A percentile compares a stretch with the other conserved stretches of the same genome.
phyloP scores from a whole-genome alignment of 495 filamentous ascomycete species.

The Chaetomium tenue region DNA sequence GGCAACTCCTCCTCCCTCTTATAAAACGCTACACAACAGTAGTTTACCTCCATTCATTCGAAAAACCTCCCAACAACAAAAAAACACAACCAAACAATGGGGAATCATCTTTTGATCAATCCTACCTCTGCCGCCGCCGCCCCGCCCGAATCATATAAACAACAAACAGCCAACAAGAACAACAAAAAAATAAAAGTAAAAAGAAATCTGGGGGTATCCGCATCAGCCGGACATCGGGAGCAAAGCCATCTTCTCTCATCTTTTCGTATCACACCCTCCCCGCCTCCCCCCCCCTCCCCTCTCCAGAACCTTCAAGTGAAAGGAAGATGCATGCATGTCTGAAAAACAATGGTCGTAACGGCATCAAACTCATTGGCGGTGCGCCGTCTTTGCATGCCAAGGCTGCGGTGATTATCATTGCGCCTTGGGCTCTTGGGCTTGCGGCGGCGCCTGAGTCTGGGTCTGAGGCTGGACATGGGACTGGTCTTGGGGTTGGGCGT shows the following conservation, averaged over 20 bases:
- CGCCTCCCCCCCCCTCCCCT: background rate
- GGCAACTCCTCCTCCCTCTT: background rate
- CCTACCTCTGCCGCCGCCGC: background rate
- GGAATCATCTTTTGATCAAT: conserved; percentile 10
- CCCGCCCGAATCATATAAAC: background rate
- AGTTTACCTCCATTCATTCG: background rate
- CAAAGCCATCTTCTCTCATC: background rate
- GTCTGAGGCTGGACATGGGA: background rate
- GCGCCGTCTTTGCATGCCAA: background rate
- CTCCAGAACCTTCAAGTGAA: background rate
- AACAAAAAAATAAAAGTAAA: background rate
- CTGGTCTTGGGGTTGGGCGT: no score
- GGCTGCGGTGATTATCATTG: background rate
- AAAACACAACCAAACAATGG: conserved; percentile 7
- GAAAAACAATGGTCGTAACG: conserved; percentile 10
- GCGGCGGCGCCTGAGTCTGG: background rate
- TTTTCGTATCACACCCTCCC: no score
- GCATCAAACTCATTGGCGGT: conserved; percentile 5
- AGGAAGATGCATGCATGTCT: background rate
- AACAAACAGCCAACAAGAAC: background rate
- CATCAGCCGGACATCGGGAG: background rate
- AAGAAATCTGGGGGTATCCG: conserved; percentile 13
- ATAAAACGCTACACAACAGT: background rate
- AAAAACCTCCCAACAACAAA: conserved; percentile 1
- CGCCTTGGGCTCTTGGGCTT: conserved; percentile 1